A percentile compares a stretch with the other conserved stretches of the same genome.
Conservation (phyloP, 2,329 filamentous ascomycete species). For the Ceratocystis variospora region DNA sequence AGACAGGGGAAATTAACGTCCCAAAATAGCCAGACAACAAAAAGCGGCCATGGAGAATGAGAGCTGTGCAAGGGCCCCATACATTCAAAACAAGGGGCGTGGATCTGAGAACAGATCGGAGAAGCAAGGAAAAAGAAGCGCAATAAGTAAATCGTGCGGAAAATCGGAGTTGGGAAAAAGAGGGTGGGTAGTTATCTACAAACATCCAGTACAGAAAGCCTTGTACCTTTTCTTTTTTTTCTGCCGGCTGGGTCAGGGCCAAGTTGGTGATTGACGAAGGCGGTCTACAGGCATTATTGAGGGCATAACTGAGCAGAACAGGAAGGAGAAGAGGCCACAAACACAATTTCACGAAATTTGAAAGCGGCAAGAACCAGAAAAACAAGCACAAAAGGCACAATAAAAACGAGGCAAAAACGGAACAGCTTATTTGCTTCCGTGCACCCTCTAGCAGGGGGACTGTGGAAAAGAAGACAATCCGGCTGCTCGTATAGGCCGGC, state of each 20-base stretch:
- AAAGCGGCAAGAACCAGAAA: background rate
- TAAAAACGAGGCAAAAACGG: background rate
- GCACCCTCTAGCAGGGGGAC: background rate
- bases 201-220: background rate
- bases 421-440: background rate
- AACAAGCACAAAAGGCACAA: background rate
- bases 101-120: background rate
- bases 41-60: background rate
- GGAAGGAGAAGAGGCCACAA: background rate
- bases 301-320: background rate
- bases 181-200: no score
- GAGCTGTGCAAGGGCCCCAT: constrained; percentile 7
- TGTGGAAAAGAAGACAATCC: background rate
- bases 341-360: background rate
- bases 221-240: background rate
- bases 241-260: background rate
- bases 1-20: constrained; percentile 8
- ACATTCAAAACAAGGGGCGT: constrained; percentile 4
- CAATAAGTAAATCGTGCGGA: background rate
- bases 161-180: background rate
- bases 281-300: background rate
- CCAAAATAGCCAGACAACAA: constrained; percentile 6
- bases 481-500: background rate
- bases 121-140: background rate
- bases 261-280: background rate